Base-by-base conservation (phyloP, 805 yeast genomes). In the Candida khao-thaluensis region DNA sequence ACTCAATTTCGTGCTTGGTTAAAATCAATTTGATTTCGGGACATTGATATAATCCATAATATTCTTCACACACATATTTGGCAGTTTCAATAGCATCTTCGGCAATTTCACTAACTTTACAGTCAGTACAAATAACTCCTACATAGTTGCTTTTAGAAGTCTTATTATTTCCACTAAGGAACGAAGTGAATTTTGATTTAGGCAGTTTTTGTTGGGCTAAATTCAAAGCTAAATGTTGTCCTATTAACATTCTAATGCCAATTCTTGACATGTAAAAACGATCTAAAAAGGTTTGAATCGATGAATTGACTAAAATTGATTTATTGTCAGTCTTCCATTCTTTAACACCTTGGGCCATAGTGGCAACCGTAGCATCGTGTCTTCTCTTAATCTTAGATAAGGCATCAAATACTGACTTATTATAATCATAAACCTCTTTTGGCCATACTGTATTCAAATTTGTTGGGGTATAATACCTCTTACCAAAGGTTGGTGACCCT, bases 281-380 rank as follows among this genome's bases (percentile, higher is more conserved):
- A 63, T 89, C 96, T 46, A 88, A 67, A 54, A 89, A 88, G 11
- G 79, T 73, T 61, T 89, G 95, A 24, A 89, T 79, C 9, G 86
- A 77, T 38, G 80, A 73, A 53, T 85, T 86, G 27, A 85, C 81
- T 21, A 74, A 48, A 30, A 72, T 66, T 9, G 72, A 67, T 37
- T 57, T 69, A 58, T 61, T 65, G 27, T 57, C 62, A 17, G 70
- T 72, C 53, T 88, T 88, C 95, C 96, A 89, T 58, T 87, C 95
- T 52, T 83, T 82, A 7, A 89, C 95, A 24, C 96, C 96, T 49
- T 86, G 87, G 1, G 95, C 95, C 54, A 89, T 82, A 0, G 96
- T 87, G 11, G 95, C 82, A 12, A 89, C 96, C 0, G 95, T 90
- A 7, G 95, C 95, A 60, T 89, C 96, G 59, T 88, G 96, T 23